Evolutionary conservation across 2,329 filamentous ascomycete species (phyloP).

Genomic region (Microsporum ferrugineum): DNA sequence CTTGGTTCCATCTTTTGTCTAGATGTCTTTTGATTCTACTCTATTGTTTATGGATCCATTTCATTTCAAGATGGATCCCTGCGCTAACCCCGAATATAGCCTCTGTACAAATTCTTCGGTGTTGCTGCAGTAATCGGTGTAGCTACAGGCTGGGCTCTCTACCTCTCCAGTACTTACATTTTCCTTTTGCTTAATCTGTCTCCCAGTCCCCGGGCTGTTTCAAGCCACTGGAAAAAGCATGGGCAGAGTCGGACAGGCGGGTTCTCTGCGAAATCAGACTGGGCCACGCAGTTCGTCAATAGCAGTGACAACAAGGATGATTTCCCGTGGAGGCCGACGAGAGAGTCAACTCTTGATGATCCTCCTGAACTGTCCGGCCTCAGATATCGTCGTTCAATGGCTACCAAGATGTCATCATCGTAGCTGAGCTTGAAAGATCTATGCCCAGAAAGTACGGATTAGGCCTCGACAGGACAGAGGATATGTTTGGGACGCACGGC

Average conservation of each 20-base stretch:
- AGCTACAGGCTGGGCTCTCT: slow-evolving; percentile 48
- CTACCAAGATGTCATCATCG: not conserved
- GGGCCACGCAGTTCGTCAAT: not conserved
- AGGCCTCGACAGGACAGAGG: not conserved
- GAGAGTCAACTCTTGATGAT: not conserved
- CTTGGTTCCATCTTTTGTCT: not conserved
- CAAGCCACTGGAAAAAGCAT: not conserved
- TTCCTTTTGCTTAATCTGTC: not conserved
- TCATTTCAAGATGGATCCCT: not conserved
- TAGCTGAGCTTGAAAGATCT: not conserved
- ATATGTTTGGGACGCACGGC: no score
- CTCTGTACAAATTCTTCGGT: slow-evolving; percentile 46
- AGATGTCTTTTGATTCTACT: not conserved
- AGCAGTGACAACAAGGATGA: not conserved
- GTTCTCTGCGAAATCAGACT: not conserved
- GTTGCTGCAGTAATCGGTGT: slow-evolving; percentile 58
- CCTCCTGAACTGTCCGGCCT: not conserved
- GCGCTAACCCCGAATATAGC: slow-evolving; percentile 21
- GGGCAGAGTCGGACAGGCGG: not conserved
- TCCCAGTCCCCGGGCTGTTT: not conserved
- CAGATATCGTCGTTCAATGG: not conserved
- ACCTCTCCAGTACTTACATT: slow-evolving; percentile 31
- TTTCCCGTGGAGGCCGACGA: not conserved
- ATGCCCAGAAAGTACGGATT: not conserved
- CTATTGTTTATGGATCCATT: not conserved